Evolutionary conservation across 2,329 filamentous ascomycete species (phyloP).

Genomic region (Ascochyta lentis): DNA sequence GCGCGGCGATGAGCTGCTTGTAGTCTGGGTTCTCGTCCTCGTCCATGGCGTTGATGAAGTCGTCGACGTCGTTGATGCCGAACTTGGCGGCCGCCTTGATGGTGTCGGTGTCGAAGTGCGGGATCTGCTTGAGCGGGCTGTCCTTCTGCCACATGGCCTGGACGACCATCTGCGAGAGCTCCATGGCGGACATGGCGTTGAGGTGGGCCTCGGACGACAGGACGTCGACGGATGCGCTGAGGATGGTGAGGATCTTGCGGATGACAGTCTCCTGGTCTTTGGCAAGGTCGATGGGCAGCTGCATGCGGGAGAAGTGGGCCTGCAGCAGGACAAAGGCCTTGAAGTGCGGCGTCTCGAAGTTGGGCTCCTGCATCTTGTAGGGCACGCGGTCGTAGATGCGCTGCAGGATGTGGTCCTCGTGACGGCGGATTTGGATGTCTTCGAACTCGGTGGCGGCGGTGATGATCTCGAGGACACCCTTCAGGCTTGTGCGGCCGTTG

Average conservation of each 20-base stretch:
- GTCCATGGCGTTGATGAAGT: conserved; percentile 99
- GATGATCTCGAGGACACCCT: conserved; percentile 95
- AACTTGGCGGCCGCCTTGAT: conserved; percentile 83
- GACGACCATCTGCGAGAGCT: conserved; percentile 98
- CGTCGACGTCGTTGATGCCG: conserved; percentile 89
- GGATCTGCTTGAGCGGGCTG: conserved; percentile 95
- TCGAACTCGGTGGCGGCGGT: conserved; percentile 98
- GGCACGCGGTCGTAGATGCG: conserved; percentile 94
- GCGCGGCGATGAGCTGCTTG: conserved; percentile 74
- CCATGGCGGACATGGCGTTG: conserved; percentile 98
- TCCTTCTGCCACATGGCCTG: conserved; percentile 99
- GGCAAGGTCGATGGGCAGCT: conserved; percentile 90
- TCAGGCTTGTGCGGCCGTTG: conserved; percentile 87
- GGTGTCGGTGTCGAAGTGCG: conserved; percentile 84
- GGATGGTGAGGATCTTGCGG: conserved; percentile 81
- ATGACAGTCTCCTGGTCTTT: conserved; percentile 94
- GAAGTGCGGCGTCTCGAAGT: conserved; percentile 94
- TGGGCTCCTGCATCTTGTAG: conserved; percentile 89
- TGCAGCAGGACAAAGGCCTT: conserved; percentile 97
- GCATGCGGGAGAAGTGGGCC: conserved; percentile 97
- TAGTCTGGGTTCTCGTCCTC: conserved; percentile 90
- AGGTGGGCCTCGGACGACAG: conserved; percentile 94
- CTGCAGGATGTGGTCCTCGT: conserved; percentile 85
- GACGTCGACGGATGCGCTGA: conserved; percentile 93
- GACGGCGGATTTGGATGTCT: conserved; percentile 88